Conservation (phyloP, 768 basidiomycete species). For the Mrakia frigida region DNA sequence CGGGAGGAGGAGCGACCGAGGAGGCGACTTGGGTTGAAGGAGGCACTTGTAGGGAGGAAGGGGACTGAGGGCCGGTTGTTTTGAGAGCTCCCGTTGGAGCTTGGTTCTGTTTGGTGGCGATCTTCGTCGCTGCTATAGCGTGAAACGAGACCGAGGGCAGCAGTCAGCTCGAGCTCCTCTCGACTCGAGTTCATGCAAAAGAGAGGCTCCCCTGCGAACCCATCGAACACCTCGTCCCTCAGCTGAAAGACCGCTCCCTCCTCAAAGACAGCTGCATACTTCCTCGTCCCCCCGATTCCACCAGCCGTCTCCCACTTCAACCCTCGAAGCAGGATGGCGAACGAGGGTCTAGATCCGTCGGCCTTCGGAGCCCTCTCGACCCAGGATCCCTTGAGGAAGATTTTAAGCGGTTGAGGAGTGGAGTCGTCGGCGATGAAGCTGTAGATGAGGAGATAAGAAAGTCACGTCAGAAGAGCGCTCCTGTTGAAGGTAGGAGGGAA, state of each 20-base stretch:
- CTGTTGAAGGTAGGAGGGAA: too few species aligned
- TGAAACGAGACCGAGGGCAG: not conserved
- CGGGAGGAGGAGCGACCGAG: not conserved
- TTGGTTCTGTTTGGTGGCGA: not conserved
- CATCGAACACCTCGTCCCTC: not conserved
- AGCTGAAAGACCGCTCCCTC: not conserved
- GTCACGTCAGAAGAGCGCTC: not conserved
- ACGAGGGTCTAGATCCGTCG: not conserved
- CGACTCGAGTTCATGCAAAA: not conserved
- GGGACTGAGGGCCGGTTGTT: not conserved
- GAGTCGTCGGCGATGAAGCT: not conserved
- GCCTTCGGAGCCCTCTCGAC: not conserved
- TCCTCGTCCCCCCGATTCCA: not conserved
- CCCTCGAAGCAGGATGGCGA: not conserved
- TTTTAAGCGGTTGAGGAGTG: not conserved
- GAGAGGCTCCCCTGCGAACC: not conserved
- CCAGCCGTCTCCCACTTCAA: not conserved
- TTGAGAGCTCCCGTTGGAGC: not conserved
- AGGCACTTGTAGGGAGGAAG: not conserved
- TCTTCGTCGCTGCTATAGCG: not conserved
- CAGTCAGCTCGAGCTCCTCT: not conserved
- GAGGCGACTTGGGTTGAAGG: not conserved
- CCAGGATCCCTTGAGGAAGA: not conserved
- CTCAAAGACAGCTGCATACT: conserved; percentile 2
- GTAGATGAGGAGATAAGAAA: not conserved